These are phyloP conservation scores for Odonthalia washingtoniensis DNA, from an alignment of 31 red algal species.

Conservation along the genomic window DNA sequence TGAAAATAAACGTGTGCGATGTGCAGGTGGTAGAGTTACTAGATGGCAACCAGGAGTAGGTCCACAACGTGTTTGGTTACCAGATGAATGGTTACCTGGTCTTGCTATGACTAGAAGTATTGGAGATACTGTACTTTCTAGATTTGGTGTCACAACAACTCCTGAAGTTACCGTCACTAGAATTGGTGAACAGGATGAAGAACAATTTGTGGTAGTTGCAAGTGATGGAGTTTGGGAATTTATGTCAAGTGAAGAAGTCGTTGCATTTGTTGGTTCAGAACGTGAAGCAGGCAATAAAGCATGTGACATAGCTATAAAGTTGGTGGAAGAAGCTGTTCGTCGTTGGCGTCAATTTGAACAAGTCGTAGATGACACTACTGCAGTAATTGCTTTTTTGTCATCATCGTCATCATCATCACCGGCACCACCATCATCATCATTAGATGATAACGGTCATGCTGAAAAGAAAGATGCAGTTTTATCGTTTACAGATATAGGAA, in stretches of 20 bases:
- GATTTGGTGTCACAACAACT: conserved; percentile 61
- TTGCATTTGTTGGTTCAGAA: conserved; percentile 60
- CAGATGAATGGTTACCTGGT: conserved; percentile 91
- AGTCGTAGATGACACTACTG: conserved; percentile 96
- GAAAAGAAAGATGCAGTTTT: no score
- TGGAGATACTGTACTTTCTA: conserved; percentile 79
- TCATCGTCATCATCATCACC: no score
- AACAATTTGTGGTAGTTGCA: conserved; percentile 84
- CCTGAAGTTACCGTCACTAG: conserved; percentile 81
- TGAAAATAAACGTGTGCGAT: conserved; percentile 79
- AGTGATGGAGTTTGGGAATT: conserved; percentile 99
- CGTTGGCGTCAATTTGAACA: conserved; percentile 81
- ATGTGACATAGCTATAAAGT: conserved; percentile 51
- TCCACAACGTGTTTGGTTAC: conserved; percentile 88
- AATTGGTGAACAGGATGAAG: conserved; percentile 54
- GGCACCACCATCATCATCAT: background rate
- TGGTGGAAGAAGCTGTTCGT: conserved; percentile 79
- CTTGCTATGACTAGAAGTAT: conserved; percentile 95
- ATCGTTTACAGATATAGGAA: no score
- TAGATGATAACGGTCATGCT: background rate
- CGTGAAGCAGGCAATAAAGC: conserved; percentile 20
- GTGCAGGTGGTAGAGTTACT: conserved; percentile 77
- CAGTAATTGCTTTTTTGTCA: conserved; percentile 79
- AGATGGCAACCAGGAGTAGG: conserved; percentile 88
- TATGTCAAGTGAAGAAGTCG: conserved; percentile 83